A percentile compares a stretch with the other conserved stretches of the same genome.
These are phyloP conservation scores for Lentithecium fluviatile DNA, from an alignment of 495 filamentous ascomycete species.

Conservation along the genomic window DNA sequence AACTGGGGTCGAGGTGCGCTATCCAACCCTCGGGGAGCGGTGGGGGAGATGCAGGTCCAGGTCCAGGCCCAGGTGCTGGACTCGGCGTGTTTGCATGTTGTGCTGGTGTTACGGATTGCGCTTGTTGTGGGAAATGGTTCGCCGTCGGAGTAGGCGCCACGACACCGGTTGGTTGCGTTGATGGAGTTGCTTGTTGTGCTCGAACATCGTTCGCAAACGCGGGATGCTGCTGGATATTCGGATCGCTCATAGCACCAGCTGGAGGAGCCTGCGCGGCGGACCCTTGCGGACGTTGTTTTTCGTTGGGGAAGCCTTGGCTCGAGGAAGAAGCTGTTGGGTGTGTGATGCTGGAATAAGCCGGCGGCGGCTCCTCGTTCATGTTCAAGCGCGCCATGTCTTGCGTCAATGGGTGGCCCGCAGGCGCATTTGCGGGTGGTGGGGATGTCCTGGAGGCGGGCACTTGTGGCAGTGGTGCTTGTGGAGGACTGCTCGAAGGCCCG, in stretches of 20 bases:
- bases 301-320: constrained; percentile 68
- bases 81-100: constrained; percentile 36
- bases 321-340: constrained; percentile 44
- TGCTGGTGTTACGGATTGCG: background rate
- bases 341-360: constrained; percentile 82
- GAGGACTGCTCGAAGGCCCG: constrained; percentile 40
- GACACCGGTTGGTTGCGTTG: constrained; percentile 37
- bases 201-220: constrained; percentile 81
- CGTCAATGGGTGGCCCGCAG: constrained; percentile 64
- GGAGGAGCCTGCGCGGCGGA: constrained; percentile 36
- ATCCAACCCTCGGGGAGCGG: constrained; percentile 98
- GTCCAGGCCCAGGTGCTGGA: constrained; percentile 54
- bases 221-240: constrained; percentile 64
- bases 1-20: constrained; percentile 89
- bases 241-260: constrained; percentile 25
- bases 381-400: constrained; percentile 87
- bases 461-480: constrained; percentile 34
- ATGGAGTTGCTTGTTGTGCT: constrained; percentile 34
- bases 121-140: constrained; percentile 20
- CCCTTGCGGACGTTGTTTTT: constrained; percentile 57
- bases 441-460: constrained; percentile 13
- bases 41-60: constrained; percentile 77
- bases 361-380: constrained; percentile 78
- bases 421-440: constrained; percentile 27
- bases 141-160: constrained; percentile 19